Percentiles rank a stretch among this genome's conserved stretches.
These are phyloP conservation scores for Globisporangium perplexum DNA, from an alignment of 352 stramenopile species.

Conservation along the genomic window DNA sequence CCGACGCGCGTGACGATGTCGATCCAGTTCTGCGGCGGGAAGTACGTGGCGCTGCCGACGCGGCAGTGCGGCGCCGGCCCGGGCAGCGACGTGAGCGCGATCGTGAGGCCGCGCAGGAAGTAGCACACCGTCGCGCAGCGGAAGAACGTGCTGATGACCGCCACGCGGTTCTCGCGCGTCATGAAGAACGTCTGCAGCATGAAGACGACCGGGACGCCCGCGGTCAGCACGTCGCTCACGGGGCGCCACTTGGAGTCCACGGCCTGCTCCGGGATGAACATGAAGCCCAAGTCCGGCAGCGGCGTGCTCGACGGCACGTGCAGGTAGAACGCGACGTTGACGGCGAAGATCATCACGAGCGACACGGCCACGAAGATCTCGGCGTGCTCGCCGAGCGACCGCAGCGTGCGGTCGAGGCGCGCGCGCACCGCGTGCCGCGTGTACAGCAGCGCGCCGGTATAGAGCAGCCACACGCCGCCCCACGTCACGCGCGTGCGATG, in stretches of 20 bases:
- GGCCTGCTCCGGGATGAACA: slow-evolving; percentile 62
- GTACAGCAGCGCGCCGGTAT: slow-evolving; percentile 37
- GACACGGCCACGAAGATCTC: slow-evolving; percentile 68
- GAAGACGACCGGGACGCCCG: slow-evolving; percentile 50
- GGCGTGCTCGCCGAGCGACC: slow-evolving; percentile 41
- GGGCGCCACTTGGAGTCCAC: slow-evolving; percentile 51
- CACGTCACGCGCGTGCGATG: slow-evolving; percentile 35
- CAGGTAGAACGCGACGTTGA: slow-evolving; percentile 72
- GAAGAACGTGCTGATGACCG: slow-evolving; percentile 57
- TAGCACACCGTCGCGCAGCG: slow-evolving; percentile 66
- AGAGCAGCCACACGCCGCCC: slow-evolving; percentile 50
- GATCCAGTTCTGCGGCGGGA: slow-evolving; percentile 57
- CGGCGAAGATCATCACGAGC: slow-evolving; percentile 58
- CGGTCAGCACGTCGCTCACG: slow-evolving; percentile 63
- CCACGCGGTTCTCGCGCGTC: slow-evolving; percentile 39
- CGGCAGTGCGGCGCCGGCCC: slow-evolving; percentile 66
- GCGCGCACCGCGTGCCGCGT: slow-evolving; percentile 38
- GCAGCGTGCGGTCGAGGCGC: slow-evolving; percentile 31
- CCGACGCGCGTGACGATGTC: slow-evolving; percentile 70
- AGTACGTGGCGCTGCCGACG: slow-evolving; percentile 40
- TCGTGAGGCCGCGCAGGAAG: slow-evolving; percentile 58
- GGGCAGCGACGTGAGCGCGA: slow-evolving; percentile 63
- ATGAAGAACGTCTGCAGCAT: slow-evolving; percentile 47
- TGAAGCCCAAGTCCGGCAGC: slow-evolving; percentile 68
- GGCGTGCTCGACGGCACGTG: slow-evolving; percentile 49